Evolutionary conservation across 2,329 filamentous ascomycete species (phyloP).

Genomic region (Zymoseptoria ardabiliae): DNA sequence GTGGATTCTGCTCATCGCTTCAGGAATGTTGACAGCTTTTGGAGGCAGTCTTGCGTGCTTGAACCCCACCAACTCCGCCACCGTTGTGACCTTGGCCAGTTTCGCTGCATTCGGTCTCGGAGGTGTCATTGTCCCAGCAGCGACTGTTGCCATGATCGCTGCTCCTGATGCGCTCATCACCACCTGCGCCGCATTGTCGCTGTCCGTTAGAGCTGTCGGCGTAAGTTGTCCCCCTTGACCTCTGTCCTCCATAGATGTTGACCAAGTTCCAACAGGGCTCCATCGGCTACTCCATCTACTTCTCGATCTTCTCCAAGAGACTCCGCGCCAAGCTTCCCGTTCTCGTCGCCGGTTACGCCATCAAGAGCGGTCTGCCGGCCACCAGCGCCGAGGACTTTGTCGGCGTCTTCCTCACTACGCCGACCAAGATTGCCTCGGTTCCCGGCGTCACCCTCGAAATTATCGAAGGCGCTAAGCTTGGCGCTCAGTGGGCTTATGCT

Average conservation of each 20-base stretch:
- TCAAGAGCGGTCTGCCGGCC: conserved; percentile 17
- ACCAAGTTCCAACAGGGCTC: conserved; percentile 10
- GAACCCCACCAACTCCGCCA: conserved; percentile 38
- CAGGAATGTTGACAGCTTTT: conserved; percentile 18
- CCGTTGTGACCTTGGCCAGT: conserved; percentile 18
- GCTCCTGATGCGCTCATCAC: conserved; percentile 27
- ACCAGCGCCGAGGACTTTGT: conserved; percentile 15
- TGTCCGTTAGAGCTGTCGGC: conserved; percentile 25
- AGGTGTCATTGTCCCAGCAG: conserved; percentile 25
- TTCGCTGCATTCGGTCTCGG: conserved; percentile 34
- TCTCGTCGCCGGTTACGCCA: conserved; percentile 17
- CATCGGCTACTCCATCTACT: conserved; percentile 27
- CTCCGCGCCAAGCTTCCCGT: conserved; percentile 15
- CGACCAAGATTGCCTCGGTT: conserved; percentile 9
- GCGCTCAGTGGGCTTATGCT: conserved; percentile 19
- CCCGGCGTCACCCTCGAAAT: conserved; percentile 17
- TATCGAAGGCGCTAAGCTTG: conserved; percentile 11
- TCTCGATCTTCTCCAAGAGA: conserved; percentile 25
- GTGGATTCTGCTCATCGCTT: conserved; percentile 45
- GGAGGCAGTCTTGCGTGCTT: conserved; percentile 50
- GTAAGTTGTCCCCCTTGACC: not conserved
- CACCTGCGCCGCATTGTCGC: conserved; percentile 24
- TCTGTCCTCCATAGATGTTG: not conserved
- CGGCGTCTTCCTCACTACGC: conserved; percentile 13
- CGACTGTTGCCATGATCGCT: conserved; percentile 26